Evolutionary conservation across 2,329 filamentous ascomycete species (phyloP).

Genomic region (Apiospora phragmitis): DNA sequence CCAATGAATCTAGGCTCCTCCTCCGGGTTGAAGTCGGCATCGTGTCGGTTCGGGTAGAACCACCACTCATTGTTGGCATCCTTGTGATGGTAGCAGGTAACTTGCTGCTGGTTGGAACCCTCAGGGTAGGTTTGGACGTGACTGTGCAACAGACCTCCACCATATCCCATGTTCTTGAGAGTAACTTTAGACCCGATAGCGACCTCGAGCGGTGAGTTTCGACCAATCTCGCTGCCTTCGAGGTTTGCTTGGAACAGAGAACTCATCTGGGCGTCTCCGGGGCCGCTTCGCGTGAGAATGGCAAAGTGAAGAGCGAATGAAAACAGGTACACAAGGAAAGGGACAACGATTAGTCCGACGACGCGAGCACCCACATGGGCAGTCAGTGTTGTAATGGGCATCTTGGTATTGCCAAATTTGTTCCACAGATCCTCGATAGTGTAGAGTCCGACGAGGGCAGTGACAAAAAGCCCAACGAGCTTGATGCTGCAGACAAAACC

Average conservation of each 20-base stretch:
- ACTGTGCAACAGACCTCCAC: slow-evolving; percentile 92
- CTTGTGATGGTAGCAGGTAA: slow-evolving; percentile 99
- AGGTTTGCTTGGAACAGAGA: slow-evolving; percentile 98
- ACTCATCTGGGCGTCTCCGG: slow-evolving; percentile 99
- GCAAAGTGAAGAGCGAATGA: slow-evolving; percentile 95
- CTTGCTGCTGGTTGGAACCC: slow-evolving; percentile 90
- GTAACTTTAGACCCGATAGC: slow-evolving; percentile 87
- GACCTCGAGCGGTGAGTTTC: slow-evolving; percentile 90
- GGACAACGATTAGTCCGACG: slow-evolving; percentile 83
- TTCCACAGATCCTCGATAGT: slow-evolving; percentile 96
- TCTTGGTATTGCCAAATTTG: slow-evolving; percentile 93
- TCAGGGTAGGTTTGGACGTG: slow-evolving; percentile 96
- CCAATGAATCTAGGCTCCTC: slow-evolving; percentile 74
- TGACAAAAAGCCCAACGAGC: slow-evolving; percentile 95
- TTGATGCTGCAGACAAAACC: slow-evolving; percentile 99
- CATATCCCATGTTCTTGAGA: slow-evolving; percentile 99
- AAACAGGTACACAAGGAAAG: slow-evolving; percentile 89
- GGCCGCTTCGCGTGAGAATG: slow-evolving; percentile 89
- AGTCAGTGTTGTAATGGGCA: slow-evolving; percentile 67
- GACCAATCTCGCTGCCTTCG: slow-evolving; percentile 88
- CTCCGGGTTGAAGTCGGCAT: slow-evolving; percentile 71
- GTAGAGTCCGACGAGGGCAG: slow-evolving; percentile 91
- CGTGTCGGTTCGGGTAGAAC: slow-evolving; percentile 88
- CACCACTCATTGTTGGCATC: slow-evolving; percentile 99
- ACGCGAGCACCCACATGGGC: slow-evolving; percentile 80